Conservation (phyloP, 768 basidiomycete genomes). For the Fistulinella prunicolor region DNA sequence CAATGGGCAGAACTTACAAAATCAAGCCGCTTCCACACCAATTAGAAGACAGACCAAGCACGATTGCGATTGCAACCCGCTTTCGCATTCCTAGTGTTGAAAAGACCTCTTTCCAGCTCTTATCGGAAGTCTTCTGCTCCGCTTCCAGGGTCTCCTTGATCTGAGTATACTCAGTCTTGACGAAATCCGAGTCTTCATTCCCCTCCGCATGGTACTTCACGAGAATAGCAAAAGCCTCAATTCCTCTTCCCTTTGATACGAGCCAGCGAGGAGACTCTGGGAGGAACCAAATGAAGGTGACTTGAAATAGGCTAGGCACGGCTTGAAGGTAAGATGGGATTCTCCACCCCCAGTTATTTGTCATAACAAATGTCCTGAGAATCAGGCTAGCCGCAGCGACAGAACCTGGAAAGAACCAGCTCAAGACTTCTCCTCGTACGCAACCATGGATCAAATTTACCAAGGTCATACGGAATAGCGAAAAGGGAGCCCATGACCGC, state of each 20-base stretch:
- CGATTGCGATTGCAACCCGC: conserved; percentile 9
- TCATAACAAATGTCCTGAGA: background rate
- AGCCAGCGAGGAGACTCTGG: conserved; percentile 70
- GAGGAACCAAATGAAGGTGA: conserved; percentile 53
- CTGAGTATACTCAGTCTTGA: conserved; percentile 55
- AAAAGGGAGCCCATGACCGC: background rate
- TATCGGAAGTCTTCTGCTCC: conserved; percentile 3
- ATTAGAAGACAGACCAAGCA: conserved; percentile 14
- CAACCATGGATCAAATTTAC: background rate
- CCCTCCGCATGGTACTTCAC: conserved; percentile 62
- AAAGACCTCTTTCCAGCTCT: background rate
- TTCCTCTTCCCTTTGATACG: conserved; percentile 50
- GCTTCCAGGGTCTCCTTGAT: conserved; percentile 52
- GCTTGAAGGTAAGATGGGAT: background rate
- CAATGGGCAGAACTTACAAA: background rate
- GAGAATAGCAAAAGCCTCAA: conserved; percentile 47
- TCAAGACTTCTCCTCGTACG: background rate
- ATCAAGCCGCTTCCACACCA: conserved; percentile 15
- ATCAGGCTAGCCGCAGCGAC: background rate
- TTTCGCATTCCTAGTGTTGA: conserved; percentile 16
- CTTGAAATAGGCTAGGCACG: conserved; percentile 39
- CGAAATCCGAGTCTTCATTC: conserved; percentile 48
- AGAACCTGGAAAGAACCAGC: background rate
- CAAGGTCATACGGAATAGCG: background rate
- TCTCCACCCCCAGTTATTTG: conserved; percentile 2